phyloP scores from a whole-genome alignment of 2,329 filamentous ascomycete species.

The Didymella lethalis region DNA sequence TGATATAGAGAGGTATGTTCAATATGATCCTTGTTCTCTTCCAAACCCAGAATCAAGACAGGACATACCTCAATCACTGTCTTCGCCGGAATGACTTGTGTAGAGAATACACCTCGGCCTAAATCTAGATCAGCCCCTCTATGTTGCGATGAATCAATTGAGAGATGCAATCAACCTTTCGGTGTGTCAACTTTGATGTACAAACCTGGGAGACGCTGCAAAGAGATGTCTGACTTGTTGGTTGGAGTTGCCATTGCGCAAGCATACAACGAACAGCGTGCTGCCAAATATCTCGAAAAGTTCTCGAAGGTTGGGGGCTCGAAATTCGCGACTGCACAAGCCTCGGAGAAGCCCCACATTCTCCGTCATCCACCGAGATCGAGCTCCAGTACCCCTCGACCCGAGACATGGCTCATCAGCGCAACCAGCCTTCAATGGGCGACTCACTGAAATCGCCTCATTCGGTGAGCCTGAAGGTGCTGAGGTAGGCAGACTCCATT shows the following conservation, averaged over 20 bases:
- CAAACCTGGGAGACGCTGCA: constrained; percentile 55
- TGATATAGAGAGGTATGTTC: constrained; percentile 61
- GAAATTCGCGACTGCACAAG: constrained; percentile 16
- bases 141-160: not conserved
- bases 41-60: constrained; percentile 58
- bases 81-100: constrained; percentile 55
- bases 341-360: constrained; percentile 20
- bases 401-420: constrained; percentile 49
- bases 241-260: constrained; percentile 15
- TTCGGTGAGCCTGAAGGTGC: constrained; percentile 80
- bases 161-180: constrained; percentile 51
- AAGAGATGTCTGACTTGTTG: constrained; percentile 32
- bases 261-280: not conserved
- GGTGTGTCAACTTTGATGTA: constrained; percentile 58
- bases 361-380: constrained; percentile 11
- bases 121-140: constrained; percentile 9
- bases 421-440: constrained; percentile 47
- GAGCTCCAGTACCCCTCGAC: constrained; percentile 15
- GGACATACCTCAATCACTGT: constrained; percentile 62
- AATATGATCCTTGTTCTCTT: constrained; percentile 60
- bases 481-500: constrained; percentile 71
- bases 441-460: constrained; percentile 67
- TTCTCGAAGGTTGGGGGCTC: not conserved
- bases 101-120: constrained; percentile 64
- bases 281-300: not conserved